Evolutionary conservation across 2,329 filamentous ascomycete species (phyloP), one percentile per base, ranked within the genome.

Genomic region (Lasiodiplodia theobromae): DNA sequence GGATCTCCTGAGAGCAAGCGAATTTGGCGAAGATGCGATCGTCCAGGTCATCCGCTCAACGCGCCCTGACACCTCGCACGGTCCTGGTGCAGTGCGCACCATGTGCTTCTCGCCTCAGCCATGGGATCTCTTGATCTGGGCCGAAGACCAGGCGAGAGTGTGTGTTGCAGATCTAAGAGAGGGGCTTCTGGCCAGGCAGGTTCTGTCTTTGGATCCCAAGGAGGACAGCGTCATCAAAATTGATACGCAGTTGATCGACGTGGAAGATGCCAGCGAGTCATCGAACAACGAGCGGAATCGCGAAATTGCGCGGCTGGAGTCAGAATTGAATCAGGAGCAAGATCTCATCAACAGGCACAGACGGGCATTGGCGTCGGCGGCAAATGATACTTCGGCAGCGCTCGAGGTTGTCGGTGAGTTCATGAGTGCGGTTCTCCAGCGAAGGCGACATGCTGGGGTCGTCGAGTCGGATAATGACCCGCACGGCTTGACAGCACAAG

Each of bases 81-180:
- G 78, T 11, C 79, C 87, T 23, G 95, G 95, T 53, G 94, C 95
- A 38, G 89, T 98, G 66, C 88, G 96, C 70, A 93, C 94, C 70
- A 96, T 98, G 92, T 87, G 91, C 1, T 99, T 99, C 77, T 94
- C 92, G 4, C 94, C 95, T 0, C 92, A 92, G 1, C 93, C 94
- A 0, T 95, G 91, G 84, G 95, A 97, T 76, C 87, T 99, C 21
- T 83, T 99, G 51, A 92, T 96, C 7, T 98, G 96, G 94, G 92
- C 94, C 10, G 96, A 99, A 79, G 92, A 97, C 74, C 90, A 92
- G 71, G 92, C 91, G 3, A 86, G 89, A 68, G 84, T 94, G 18
- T 92, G 91, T 47, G 84, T 95, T 49, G 91, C 91, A 5, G 92
- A 96, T 78, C 81, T 92, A 62, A 86, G 92, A 37, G 87, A 84